Percentiles rank a stretch among this genome's conserved stretches.
Conservation (phyloP, 495 filamentous ascomycete species). For the Terfezia claveryi region DNA sequence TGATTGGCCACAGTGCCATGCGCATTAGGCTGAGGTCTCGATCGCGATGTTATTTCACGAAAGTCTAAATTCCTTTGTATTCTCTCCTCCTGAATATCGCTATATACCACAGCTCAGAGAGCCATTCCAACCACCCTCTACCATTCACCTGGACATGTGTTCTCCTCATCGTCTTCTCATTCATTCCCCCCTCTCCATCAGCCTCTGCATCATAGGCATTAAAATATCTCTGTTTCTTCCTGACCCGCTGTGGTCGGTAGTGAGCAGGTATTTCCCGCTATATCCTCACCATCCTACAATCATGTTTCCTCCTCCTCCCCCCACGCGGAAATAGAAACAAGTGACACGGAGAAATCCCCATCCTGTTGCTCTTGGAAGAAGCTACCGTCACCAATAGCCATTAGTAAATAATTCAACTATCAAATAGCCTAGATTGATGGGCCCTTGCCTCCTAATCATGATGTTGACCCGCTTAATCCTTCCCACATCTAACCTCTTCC, state of each 20-base stretch:
- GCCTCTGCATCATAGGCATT: neutral
- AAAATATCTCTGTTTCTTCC: neutral
- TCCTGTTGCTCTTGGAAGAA: neutral
- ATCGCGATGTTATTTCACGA: no score
- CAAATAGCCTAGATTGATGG: neutral
- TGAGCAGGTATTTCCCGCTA: no score
- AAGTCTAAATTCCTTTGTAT: no score
- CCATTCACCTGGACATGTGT: no score
- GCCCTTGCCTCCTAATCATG: conserved; percentile 42
- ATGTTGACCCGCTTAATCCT: conserved; percentile 44
- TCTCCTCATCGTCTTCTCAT: neutral
- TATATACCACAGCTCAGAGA: no score
- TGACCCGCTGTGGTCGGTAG: no score
- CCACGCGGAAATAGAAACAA: neutral
- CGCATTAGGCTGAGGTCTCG: no score
- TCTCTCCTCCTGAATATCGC: no score
- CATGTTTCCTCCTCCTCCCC: neutral
- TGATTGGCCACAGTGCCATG: no score
- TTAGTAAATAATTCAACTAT: no score
- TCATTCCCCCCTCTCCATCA: neutral
- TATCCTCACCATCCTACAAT: neutral
- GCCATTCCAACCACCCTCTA: no score
- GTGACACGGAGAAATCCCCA: neutral
- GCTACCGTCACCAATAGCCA: neutral
- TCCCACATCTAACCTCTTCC: conserved; percentile 32